phyloP scores from a whole-genome alignment of 805 yeast species.

The Spathaspora arborariae region DNA sequence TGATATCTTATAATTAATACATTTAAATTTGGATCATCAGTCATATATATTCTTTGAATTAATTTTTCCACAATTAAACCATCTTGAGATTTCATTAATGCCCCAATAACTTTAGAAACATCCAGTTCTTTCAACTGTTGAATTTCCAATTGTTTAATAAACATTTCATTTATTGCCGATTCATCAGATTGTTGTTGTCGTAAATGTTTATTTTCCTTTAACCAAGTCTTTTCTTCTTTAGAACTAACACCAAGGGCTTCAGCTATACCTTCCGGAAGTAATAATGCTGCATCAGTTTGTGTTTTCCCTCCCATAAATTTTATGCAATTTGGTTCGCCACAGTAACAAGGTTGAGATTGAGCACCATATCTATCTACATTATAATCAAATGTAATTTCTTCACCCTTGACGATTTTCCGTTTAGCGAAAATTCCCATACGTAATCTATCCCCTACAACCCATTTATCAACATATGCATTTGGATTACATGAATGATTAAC shows the following conservation, averaged over 20 bases:
- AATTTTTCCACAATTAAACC: conserved; percentile 58
- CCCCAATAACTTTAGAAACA: conserved; percentile 76
- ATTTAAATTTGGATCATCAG: conserved; percentile 50
- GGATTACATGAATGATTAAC: conserved; percentile 96
- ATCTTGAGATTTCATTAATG: conserved; percentile 75
- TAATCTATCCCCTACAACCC: conserved; percentile 90
- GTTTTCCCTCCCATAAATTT: conserved; percentile 96
- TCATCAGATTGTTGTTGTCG: conserved; percentile 51
- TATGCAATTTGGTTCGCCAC: conserved; percentile 89
- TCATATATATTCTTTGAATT: conserved; percentile 59
- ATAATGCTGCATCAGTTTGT: conserved; percentile 85
- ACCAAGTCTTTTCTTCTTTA: conserved; percentile 67
- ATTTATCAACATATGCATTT: conserved; percentile 90
- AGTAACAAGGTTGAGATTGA: conserved; percentile 87
- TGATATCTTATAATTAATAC: conserved; percentile 69
- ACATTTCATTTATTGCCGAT: conserved; percentile 58
- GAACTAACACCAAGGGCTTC: conserved; percentile 80
- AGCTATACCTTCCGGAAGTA: conserved; percentile 77
- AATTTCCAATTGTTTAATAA: conserved; percentile 57
- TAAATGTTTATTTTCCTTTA: conserved; percentile 52
- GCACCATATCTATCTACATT: conserved; percentile 97
- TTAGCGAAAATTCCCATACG: conserved; percentile 95
- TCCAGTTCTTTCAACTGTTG: conserved; percentile 51
- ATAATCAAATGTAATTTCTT: conserved; percentile 88
- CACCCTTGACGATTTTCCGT: conserved; percentile 66